A percentile compares a stretch with the other conserved stretches of the same genome.
phyloP scores from a whole-genome alignment of 1,284 basidiomycete species.

The Ceratobasidium sp. region DNA sequence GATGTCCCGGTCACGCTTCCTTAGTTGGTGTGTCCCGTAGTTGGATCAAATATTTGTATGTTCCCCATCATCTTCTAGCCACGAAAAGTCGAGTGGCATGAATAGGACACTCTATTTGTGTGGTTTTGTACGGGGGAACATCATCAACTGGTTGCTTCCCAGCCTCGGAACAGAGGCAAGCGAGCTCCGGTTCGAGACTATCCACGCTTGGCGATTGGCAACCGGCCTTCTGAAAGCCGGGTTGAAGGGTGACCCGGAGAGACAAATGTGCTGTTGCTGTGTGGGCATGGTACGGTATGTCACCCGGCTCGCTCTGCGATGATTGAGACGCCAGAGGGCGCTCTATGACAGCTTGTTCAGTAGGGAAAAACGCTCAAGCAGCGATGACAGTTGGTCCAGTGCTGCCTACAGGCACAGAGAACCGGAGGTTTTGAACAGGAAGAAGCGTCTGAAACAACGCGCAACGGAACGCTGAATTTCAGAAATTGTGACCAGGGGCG shows the following conservation, averaged over 20 bases:
- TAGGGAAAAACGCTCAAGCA: neutral
- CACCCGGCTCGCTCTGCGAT: neutral
- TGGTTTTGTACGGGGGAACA: no score
- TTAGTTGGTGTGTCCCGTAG: no score
- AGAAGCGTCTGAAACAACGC: slow-evolving; percentile 29
- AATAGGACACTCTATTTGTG: no score
- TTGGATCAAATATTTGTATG: no score
- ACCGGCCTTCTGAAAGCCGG: neutral
- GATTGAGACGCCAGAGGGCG: neutral
- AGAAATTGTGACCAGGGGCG: slow-evolving; percentile 22
- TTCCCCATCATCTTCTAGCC: no score
- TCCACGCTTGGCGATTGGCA: slow-evolving; percentile 8
- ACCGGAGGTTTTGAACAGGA: neutral
- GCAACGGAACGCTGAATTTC: neutral
- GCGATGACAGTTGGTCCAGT: neutral
- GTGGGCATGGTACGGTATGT: neutral
- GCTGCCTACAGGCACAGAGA: neutral
- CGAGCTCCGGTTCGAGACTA: neutral
- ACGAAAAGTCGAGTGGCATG: no score
- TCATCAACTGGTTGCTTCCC: slow-evolving; percentile 7
- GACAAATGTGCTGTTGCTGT: neutral
- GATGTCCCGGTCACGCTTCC: no score
- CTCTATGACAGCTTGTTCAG: neutral
- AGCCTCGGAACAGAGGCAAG: neutral
- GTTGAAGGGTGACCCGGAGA: neutral